Conservation (phyloP, 331 rosid genomes). For the Quercus lobata region DNA sequence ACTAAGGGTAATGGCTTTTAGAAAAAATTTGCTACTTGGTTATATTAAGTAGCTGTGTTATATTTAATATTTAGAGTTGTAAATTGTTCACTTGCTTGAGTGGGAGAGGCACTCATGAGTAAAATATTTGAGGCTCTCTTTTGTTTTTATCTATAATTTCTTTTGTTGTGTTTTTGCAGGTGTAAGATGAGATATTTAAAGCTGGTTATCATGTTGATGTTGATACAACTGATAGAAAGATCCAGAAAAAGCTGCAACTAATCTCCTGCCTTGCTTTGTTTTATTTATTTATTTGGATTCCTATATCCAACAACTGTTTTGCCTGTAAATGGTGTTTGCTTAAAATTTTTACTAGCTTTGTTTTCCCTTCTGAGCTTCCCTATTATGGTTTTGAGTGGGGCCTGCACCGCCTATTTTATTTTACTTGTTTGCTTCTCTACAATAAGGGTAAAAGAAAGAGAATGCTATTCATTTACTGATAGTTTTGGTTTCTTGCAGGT, state of each 20-base stretch:
- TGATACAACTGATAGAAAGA: constrained; percentile 85
- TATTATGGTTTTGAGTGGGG: background rate
- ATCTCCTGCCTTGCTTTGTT: background rate
- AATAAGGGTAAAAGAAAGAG: background rate
- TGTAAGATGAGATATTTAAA: constrained; percentile 61
- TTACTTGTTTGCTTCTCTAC: background rate
- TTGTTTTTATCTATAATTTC: background rate
- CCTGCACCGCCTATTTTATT: background rate
- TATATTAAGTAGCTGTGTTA: background rate
- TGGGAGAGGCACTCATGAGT: background rate
- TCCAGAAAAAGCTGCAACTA: constrained; percentile 74
- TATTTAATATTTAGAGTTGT: background rate
- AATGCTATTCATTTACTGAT: constrained; percentile 3
- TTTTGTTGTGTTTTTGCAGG: constrained; percentile 44
- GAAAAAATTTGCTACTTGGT: background rate
- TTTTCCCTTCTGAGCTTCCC: background rate
- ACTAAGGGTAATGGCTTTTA: background rate
- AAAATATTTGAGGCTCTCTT: background rate
- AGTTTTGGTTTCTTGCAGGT: constrained; percentile 50
- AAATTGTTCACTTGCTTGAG: background rate
- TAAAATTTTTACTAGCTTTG: background rate
- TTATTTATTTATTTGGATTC: background rate
- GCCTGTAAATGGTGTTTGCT: too few relatives aligned
- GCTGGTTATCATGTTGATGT: constrained; percentile 81
- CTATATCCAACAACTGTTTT: background rate